phyloP scores from a whole-genome alignment of 805 yeast genomes.

The Ogataea pini region DNA sequence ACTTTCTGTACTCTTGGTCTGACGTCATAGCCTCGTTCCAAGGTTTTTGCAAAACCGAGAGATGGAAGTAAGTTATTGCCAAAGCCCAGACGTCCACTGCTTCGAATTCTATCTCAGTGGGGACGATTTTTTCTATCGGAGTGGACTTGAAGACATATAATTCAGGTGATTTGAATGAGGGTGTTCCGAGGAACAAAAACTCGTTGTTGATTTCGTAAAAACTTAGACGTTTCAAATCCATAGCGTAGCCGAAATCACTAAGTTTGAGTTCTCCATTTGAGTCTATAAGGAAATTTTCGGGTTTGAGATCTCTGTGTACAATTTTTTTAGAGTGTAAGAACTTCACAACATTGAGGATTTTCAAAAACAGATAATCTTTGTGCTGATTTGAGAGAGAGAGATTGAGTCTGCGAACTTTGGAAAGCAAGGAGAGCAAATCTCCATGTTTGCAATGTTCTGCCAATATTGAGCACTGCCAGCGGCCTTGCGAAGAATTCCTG shows the following conservation, averaged over 20 bases:
- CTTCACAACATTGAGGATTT: conserved; percentile 52
- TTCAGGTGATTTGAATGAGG: conserved; percentile 58
- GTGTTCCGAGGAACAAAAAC: conserved; percentile 46
- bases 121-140: conserved; percentile 13
- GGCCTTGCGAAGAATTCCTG: not conserved
- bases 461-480: conserved; percentile 36
- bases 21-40: conserved; percentile 44
- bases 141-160: conserved; percentile 28
- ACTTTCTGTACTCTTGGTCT: conserved; percentile 29
- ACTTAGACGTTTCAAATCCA: conserved; percentile 34
- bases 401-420: conserved; percentile 39
- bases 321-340: conserved; percentile 44
- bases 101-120: conserved; percentile 31
- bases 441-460: conserved; percentile 47
- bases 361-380: conserved; percentile 48
- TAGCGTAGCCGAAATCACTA: conserved; percentile 53
- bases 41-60: conserved; percentile 46
- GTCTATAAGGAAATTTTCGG: conserved; percentile 53
- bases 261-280: conserved; percentile 45
- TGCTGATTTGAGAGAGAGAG: conserved; percentile 36
- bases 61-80: conserved; percentile 49
- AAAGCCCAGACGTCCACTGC: conserved; percentile 53
- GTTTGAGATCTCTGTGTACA: conserved; percentile 55
- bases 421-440: conserved; percentile 47
- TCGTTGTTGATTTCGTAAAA: conserved; percentile 22